A percentile compares a stretch with the other conserved stretches of the same genome.
phyloP scores from a whole-genome alignment of 2,329 filamentous ascomycete species.

The Microsporum audouinii region DNA sequence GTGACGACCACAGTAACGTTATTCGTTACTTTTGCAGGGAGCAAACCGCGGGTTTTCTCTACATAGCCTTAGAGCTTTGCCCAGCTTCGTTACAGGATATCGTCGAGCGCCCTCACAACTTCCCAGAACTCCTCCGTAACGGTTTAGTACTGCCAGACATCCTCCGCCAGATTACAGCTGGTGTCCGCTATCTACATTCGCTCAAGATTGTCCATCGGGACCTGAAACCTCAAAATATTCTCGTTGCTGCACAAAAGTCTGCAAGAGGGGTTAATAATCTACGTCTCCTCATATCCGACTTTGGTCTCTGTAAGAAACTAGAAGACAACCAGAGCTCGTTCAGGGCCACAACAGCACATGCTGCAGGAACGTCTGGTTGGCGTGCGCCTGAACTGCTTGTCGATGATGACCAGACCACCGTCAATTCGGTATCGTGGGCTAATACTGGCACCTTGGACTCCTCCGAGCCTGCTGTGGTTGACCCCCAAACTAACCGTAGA shows the following conservation, averaged over 20 bases:
- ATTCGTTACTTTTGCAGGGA: conserved; percentile 94
- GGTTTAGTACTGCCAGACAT: conserved; percentile 67
- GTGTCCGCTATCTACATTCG: conserved; percentile 77
- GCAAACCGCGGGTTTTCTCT: conserved; percentile 77
- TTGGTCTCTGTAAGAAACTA: conserved; percentile 93
- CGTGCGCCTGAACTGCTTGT: conserved; percentile 86
- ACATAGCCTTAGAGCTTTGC: conserved; percentile 90
- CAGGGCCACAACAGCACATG: conserved; percentile 84
- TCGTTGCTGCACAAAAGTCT: conserved; percentile 57
- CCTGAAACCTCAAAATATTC: conserved; percentile 93
- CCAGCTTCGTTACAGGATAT: conserved; percentile 89
- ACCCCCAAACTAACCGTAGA: conserved; percentile 54
- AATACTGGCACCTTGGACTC: conserved; percentile 33
- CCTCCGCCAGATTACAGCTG: conserved; percentile 78
- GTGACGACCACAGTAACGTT: conserved; percentile 91
- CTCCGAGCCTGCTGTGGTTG: conserved; percentile 42
- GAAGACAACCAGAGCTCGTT: conserved; percentile 92
- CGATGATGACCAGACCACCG: conserved; percentile 54
- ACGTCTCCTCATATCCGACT: conserved; percentile 91
- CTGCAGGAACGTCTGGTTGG: conserved; percentile 90
- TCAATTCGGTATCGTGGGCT: conserved; percentile 17
- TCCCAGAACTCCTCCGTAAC: conserved; percentile 52
- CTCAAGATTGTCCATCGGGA: conserved; percentile 94
- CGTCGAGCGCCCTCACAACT: conserved; percentile 60
- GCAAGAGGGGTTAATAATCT: conserved; percentile 48